A percentile compares a stretch with the other conserved stretches of the same genome.
phyloP scores from a whole-genome alignment of 1,139 yeast genomes.

The Suhomyces maxii region DNA sequence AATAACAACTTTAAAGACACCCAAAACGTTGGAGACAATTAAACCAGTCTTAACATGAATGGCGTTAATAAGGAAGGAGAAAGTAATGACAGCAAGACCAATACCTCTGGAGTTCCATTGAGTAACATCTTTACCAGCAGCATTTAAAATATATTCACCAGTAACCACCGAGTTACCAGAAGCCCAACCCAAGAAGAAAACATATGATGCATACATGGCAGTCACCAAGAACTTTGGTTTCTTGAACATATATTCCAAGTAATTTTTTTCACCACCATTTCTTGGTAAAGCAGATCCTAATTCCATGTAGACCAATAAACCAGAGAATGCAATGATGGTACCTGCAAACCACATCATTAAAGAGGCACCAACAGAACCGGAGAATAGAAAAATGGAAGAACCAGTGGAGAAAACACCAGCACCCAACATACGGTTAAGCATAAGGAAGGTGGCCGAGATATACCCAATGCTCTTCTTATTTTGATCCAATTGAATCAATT shows the following conservation, averaged over 20 bases:
- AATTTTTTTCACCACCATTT: slow-evolving; percentile 88
- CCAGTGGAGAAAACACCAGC: slow-evolving; percentile 88
- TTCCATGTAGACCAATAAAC: slow-evolving; percentile 77
- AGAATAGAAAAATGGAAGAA: slow-evolving; percentile 65
- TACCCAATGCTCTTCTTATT: slow-evolving; percentile 63
- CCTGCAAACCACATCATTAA: slow-evolving; percentile 79
- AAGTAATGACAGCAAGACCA: slow-evolving; percentile 72
- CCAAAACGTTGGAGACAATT: slow-evolving; percentile 65
- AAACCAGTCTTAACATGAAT: slow-evolving; percentile 65
- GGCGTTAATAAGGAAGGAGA: slow-evolving; percentile 67
- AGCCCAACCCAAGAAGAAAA: slow-evolving; percentile 82
- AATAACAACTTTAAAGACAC: slow-evolving; percentile 69
- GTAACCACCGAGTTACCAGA: slow-evolving; percentile 65
- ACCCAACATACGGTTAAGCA: slow-evolving; percentile 81
- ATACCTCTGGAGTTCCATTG: slow-evolving; percentile 78
- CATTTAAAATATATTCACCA: slow-evolving; percentile 57
- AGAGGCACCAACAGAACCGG: slow-evolving; percentile 77
- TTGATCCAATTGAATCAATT: slow-evolving; percentile 47
- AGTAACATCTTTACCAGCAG: slow-evolving; percentile 67
- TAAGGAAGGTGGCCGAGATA: slow-evolving; percentile 66
- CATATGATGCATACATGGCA: slow-evolving; percentile 75
- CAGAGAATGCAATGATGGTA: slow-evolving; percentile 69
- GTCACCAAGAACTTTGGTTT: slow-evolving; percentile 70
- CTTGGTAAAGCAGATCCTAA: slow-evolving; percentile 82
- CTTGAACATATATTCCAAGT: slow-evolving; percentile 68